A percentile compares a stretch with the other conserved stretches of the same genome.
Evolutionary conservation across 2,329 filamentous ascomycete genomes (phyloP).

Genomic region (Lecanicillium sp.): DNA sequence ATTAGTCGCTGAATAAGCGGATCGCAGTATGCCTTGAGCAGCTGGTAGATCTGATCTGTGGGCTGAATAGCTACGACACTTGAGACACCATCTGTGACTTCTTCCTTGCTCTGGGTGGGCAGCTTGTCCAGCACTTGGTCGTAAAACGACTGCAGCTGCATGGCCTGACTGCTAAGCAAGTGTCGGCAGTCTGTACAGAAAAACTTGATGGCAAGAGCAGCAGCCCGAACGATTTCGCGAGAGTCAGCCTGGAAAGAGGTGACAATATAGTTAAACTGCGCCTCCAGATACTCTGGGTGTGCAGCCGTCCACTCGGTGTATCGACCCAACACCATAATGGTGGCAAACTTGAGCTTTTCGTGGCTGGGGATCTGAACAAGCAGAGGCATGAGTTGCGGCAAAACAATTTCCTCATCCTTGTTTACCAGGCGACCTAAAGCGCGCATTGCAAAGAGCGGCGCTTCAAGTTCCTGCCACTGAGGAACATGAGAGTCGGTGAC

Average conservation of each 20-base stretch:
- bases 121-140: constrained; percentile 81
- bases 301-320: constrained; percentile 98
- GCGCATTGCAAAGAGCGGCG: constrained; percentile 87
- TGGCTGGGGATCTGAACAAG: constrained; percentile 92
- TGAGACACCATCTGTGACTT: constrained; percentile 92
- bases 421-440: constrained; percentile 97
- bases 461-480: constrained; percentile 93
- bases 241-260: constrained; percentile 83
- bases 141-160: constrained; percentile 87
- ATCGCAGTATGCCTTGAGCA: constrained; percentile 88
- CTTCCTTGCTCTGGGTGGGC: constrained; percentile 81
- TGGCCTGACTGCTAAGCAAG: constrained; percentile 72
- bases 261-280: constrained; percentile 93
- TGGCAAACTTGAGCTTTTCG: constrained; percentile 96
- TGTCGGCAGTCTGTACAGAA: constrained; percentile 93
- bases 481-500: constrained; percentile 69
- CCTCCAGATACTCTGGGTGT: constrained; percentile 84
- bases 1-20: constrained; percentile 81
- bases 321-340: constrained; percentile 91
- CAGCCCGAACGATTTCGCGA: constrained; percentile 82
- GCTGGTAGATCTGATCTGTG: constrained; percentile 67
- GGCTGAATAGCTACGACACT: constrained; percentile 85
- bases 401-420: constrained; percentile 74
- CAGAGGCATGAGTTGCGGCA: constrained; percentile 86
- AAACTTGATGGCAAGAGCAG: constrained; percentile 91